These are phyloP conservation scores for Trametes sp. DNA, from an alignment of 1,284 basidiomycete species.

Conservation along the genomic window DNA sequence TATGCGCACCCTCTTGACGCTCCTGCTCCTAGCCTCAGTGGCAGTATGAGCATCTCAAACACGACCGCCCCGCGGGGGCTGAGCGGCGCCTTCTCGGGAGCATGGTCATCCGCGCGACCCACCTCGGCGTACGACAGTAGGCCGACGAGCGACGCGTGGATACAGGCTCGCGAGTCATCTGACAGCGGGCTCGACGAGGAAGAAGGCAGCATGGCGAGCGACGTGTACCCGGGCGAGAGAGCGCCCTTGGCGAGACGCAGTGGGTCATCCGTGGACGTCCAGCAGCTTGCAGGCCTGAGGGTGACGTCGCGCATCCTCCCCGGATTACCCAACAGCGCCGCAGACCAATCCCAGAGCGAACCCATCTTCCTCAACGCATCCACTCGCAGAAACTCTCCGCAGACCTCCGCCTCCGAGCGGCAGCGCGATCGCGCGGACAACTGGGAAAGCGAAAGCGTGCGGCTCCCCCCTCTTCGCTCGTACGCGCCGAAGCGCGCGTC, in stretches of 20 bases:
- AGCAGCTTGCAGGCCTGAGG: no score
- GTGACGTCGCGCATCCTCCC: no score
- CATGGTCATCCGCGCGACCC: conserved; percentile 19
- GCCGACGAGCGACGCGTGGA: conserved; percentile 10
- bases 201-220: not conserved
- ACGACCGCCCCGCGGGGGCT: conserved; percentile 21
- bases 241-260: conserved; percentile 1
- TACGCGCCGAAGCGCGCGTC: not conserved
- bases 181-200: conserved; percentile 1
- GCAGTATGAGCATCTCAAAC: conserved; percentile 23
- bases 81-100: conserved; percentile 15
- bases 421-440: conserved; percentile 8
- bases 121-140: conserved; percentile 4
- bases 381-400: not conserved
- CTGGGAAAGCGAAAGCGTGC: conserved; percentile 8
- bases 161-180: not conserved
- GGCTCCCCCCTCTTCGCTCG: conserved; percentile 9
- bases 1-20: not conserved
- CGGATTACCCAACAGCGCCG: no score
- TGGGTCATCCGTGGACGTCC: not conserved
- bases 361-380: conserved; percentile 10
- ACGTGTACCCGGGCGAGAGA: not conserved
- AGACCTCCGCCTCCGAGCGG: not conserved
- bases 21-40: conserved; percentile 13
- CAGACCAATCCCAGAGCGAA: no score